Evolutionary conservation across 2,329 filamentous ascomycete genomes (phyloP), one percentile per base, ranked within the genome.

Genomic region (Clonostachys solani): DNA sequence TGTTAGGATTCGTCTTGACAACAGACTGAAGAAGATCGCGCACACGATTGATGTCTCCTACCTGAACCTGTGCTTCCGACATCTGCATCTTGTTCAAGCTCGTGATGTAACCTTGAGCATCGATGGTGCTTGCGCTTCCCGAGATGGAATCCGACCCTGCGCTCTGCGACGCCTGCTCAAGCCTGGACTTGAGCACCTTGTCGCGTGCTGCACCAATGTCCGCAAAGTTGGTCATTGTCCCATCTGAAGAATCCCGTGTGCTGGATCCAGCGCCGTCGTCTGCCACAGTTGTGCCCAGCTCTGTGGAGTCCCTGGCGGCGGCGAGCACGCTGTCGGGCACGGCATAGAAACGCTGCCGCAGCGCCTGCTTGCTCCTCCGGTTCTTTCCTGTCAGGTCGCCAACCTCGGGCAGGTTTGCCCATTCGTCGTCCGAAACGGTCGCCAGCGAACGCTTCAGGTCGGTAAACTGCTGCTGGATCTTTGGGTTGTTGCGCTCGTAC

Each of bases 361-460:
- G 73, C 42, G 90, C 89, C 67, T 95, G 86, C 61, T 92, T 91
- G 54, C 81, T 85, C 52, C 94, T 79, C 63, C 91, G 82, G 58
- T 95, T 95, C 72, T 94, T 95, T 54, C 94, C 92, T 1, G 94
- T 99, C 65, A 97, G 78, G 66, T 99, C 94, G 58, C 95, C 94
- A 34, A 96, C 92, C 60, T 99, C 95, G 6, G 94, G 95, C 38
- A 99, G 76, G 59, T 84, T 95, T 37, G 90, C 91, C 94, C 94
- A 99, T 58, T 99, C 92, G 52, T 99, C 92, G 63, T 97, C 92
- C 40, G 89, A 88, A 29, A 99, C 87, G 6, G 85, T 87, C 38
- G 88, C 86, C 36, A 99, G 78, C 6, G 89, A 90, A 60, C 95
- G 83, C 69, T 99, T 99, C 45, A 97, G 73, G 59, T 97, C 94